Percentiles rank a stretch among this genome's conserved stretches.
phyloP scores from a whole-genome alignment of 345 rosid genomes.

The Mangifera indica region DNA sequence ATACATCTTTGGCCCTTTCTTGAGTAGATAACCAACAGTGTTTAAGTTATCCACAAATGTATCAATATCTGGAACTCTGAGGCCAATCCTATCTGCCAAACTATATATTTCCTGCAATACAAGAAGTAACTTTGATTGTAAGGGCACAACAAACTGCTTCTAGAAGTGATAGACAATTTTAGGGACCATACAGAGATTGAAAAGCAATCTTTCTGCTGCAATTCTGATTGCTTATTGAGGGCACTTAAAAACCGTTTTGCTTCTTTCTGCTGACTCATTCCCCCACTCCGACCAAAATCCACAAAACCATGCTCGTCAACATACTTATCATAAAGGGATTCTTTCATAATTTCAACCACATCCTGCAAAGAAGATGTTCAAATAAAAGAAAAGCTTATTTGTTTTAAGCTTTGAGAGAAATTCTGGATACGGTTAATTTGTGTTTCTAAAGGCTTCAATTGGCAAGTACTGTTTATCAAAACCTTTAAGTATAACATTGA shows the following conservation, averaged over 20 bases:
- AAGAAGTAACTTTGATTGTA: conserved; percentile 14
- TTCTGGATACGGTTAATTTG: neutral
- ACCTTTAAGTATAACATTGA: neutral
- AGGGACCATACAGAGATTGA: conserved; percentile 62
- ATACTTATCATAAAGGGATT: conserved; percentile 86
- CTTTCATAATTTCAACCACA: conserved; percentile 95
- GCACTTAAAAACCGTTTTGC: conserved; percentile 89
- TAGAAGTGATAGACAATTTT: conserved; percentile 13
- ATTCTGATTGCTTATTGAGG: conserved; percentile 80
- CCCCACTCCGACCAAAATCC: conserved; percentile 91
- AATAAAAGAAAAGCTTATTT: neutral
- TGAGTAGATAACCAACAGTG: conserved; percentile 78
- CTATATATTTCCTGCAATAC: conserved; percentile 83
- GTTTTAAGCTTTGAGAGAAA: neutral
- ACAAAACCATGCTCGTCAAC: conserved; percentile 89
- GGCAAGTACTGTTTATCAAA: neutral
- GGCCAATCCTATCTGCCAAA: conserved; percentile 81
- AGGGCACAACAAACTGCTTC: conserved; percentile 6
- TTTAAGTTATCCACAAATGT: conserved; percentile 84
- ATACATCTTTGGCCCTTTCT: conserved; percentile 89
- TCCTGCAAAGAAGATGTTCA: conserved; percentile 54
- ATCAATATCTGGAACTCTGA: conserved; percentile 89
- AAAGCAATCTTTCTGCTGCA: conserved; percentile 85
- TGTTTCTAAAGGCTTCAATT: conserved; percentile 6
- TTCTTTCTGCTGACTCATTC: conserved; percentile 98